Evolutionary conservation across 805 yeast species (phyloP), one percentile per base, ranked within the genome.

Genomic region (Yamadazyma nakazawae): DNA sequence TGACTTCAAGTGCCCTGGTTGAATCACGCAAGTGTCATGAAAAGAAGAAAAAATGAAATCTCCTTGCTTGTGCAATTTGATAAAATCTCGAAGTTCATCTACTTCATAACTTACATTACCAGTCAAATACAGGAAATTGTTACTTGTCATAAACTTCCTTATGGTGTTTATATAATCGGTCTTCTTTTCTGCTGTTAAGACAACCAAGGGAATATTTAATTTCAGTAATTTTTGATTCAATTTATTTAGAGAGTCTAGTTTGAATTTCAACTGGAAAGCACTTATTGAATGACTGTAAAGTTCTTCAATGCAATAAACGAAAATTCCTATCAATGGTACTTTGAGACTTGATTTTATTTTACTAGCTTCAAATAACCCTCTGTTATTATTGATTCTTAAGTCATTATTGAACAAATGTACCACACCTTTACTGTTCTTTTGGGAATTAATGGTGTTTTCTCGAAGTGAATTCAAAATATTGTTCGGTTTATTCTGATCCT

Each of bases 321-420:
- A 78, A 11, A 78, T 48, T 0, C 75, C 66, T 11, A 75, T 55
- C 45, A 77, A 59, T 2, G 72, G 70, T 3, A 64, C 59, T 3
- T 57, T 54, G 25, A 50, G 40, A n/a, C 56, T 46, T 16, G 54
- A 43, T 2, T 74, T 73, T 8, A 59, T 49, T 18, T 63, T 49
- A 34, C 70, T 53, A 1, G 78, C 76, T 14, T 62, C 50, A 12
- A 50, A 57, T 34, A 79, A 60, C 0, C 72, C 76, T 1, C 58
- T 60, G 52, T 79, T 79, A 54, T 79, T 80, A 9, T 55, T 58
- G 7, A 68, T 45, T 38, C 83, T 60, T 24, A 78, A 58, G 51
- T 79, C 84, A 32, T 69, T 64, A 14, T 73, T 56, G 44, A 79
- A 76, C 70, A 80, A 68, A 55, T 76, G 80, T 16, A 74, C 68